These are phyloP conservation scores for Umbilicus rupestris DNA, from an alignment of 164 flowering plant species.

Conservation along the genomic window DNA sequence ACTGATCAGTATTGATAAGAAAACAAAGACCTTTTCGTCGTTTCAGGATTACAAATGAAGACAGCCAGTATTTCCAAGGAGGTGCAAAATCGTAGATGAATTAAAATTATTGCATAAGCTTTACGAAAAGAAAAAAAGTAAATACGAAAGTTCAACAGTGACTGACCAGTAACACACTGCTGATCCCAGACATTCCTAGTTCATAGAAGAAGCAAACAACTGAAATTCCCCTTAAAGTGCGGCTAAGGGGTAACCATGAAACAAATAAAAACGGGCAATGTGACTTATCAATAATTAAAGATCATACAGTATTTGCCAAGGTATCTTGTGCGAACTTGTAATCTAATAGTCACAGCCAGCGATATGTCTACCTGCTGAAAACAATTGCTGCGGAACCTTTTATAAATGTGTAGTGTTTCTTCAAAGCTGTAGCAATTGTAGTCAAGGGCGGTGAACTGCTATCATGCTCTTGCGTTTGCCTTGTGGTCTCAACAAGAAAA, in stretches of 20 bases:
- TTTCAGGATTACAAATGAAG: background rate
- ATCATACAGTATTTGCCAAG: background rate
- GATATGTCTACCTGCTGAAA: slow-evolving; percentile 31
- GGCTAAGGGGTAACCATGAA: slow-evolving; percentile 25
- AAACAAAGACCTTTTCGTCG: background rate
- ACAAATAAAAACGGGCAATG: no score
- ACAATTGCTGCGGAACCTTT: slow-evolving; percentile 46
- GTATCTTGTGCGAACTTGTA: background rate
- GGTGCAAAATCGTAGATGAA: no score
- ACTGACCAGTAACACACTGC: slow-evolving; percentile 58
- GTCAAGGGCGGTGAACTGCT: slow-evolving; percentile 20
- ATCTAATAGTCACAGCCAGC: background rate
- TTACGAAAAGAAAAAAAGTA: background rate
- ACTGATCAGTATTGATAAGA: background rate
- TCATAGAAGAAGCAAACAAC: slow-evolving; percentile 74
- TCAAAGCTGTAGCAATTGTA: slow-evolving; percentile 23
- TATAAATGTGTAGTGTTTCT: slow-evolving; percentile 47
- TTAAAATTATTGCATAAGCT: no score
- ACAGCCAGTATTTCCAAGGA: background rate
- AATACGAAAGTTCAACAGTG: background rate
- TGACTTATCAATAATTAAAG: background rate
- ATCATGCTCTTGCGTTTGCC: slow-evolving; percentile 22
- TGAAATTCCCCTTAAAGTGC: slow-evolving; percentile 49
- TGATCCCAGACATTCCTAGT: slow-evolving; percentile 88
- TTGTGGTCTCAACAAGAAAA: slow-evolving; percentile 60